phyloP scores from a whole-genome alignment of 148 eudicot genomes.

The Persicaria tinctoria region DNA sequence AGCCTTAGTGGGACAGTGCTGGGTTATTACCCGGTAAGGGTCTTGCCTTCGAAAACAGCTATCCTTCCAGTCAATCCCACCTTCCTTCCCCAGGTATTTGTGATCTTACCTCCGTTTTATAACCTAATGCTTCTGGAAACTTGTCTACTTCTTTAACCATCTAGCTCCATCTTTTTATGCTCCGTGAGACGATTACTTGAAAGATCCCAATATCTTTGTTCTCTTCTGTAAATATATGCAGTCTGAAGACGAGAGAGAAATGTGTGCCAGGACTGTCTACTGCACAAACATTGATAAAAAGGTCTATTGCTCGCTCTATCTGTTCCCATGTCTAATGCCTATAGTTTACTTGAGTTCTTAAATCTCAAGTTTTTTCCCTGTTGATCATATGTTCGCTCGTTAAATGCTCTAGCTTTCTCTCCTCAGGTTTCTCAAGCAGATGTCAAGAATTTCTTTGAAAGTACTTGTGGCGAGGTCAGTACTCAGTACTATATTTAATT shows the following conservation, averaged over 20 bases:
- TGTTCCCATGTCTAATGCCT: neutral
- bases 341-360: neutral
- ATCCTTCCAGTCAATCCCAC: conserved; percentile 99
- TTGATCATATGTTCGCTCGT: neutral
- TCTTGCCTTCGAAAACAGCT: conserved; percentile 96
- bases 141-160: neutral
- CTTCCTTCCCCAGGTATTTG: conserved; percentile 75
- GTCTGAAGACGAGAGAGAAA: conserved; percentile 98
- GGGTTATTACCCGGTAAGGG: conserved; percentile 88
- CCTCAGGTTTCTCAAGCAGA: conserved; percentile 81
- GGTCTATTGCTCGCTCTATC: conserved; percentile 34
- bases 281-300: conserved; percentile 92
- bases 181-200: neutral
- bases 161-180: neutral
- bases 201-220: neutral
- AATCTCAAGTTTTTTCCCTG: neutral
- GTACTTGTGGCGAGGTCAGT: conserved; percentile 88
- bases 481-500: conserved; percentile 8
- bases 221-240: conserved; percentile 23
- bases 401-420: neutral
- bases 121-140: neutral
- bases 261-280: conserved; percentile 97
- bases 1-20: conserved; percentile 89
- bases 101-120: neutral
- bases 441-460: conserved; percentile 76